Base-by-base conservation (phyloP, 164 flowering plant species). In the Vitis rotundifolia region DNA sequence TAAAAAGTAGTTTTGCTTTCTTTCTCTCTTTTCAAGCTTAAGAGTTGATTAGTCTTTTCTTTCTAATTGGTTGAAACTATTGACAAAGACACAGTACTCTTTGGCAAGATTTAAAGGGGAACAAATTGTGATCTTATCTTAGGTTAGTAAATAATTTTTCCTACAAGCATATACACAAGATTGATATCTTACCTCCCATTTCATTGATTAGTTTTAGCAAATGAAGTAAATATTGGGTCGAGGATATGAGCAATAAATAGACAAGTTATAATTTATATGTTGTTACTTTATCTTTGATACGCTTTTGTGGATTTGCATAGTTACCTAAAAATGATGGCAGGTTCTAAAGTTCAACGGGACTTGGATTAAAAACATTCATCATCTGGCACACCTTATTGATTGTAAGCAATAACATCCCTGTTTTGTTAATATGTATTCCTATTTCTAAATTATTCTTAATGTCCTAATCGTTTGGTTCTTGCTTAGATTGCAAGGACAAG, bases 231-330 rank as follows among this genome's bases (percentile, higher is more conserved):
- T 77, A 85, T 93, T 59, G 98, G 99, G 28, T 93, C 48, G 99
- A 95, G 69, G 94, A 90, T 76, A 89, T 95, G 96, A 77, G 90
- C 84, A 91, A 91, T 74, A 94, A 88, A 76, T 97, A 94, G 89
- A 97, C 77, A 83, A 75, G 84, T 67, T 52, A 53, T 61, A 22
- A 10, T 12, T 58, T 19, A 22, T n/a, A 52, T 49, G 3, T 66
- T 49, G 11, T 60, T 37, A 4, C 16, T 31, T 1, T 22, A 15
- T 26, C 11, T 29, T 70, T 6, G 4, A 66, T 59, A 13, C 13
- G 14, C 14, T 18, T 22, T 12, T 69, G 8, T 52, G 9, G 11
- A 16, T 22, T 22, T 1, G 22, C 11, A 54, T 67, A 10, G 26
- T 67, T 8, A 63, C 11, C 29, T 19, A 16, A 50, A 49, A 11